Percentiles rank a stretch among this genome's conserved stretches.
phyloP scores from a whole-genome alignment of 345 rosid species.

The Hibiscus mutabilis region DNA sequence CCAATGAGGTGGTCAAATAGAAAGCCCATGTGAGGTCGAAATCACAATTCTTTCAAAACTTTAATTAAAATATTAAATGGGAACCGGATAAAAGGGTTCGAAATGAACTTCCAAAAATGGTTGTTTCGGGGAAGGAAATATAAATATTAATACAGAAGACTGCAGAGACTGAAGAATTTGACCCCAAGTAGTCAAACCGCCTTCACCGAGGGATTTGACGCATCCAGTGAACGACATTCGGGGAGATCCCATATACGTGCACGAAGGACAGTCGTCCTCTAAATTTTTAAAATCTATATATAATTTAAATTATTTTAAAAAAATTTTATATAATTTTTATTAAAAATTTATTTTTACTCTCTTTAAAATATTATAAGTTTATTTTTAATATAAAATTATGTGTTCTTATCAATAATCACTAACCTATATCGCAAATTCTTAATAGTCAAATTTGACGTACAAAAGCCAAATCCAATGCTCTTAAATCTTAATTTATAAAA shows the following conservation, averaged over 20 bases:
- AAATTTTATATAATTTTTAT: too few relatives aligned
- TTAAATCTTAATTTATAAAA: background rate
- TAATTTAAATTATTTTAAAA: too few relatives aligned
- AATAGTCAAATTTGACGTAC: background rate
- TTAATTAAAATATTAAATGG: background rate
- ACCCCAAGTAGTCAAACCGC: background rate
- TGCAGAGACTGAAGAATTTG: background rate
- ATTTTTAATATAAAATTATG: too few relatives aligned
- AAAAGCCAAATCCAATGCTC: background rate
- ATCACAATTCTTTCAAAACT: background rate
- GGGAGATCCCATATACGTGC: too few relatives aligned
- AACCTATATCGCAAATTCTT: too few relatives aligned
- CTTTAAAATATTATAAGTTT: too few relatives aligned
- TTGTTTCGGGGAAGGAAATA: background rate
- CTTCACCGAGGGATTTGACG: background rate
- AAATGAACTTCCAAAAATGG: background rate
- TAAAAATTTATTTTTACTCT: too few relatives aligned
- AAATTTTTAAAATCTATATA: too few relatives aligned
- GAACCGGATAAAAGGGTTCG: background rate
- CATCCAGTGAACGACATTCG: too few relatives aligned
- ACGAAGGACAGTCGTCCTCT: too few relatives aligned
- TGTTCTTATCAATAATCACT: too few relatives aligned
- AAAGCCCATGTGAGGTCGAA: background rate
- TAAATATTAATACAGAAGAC: background rate
- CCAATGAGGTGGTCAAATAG: background rate